Conservation (phyloP, 257 asterid genomes). For the Pogostemon cablin region DNA sequence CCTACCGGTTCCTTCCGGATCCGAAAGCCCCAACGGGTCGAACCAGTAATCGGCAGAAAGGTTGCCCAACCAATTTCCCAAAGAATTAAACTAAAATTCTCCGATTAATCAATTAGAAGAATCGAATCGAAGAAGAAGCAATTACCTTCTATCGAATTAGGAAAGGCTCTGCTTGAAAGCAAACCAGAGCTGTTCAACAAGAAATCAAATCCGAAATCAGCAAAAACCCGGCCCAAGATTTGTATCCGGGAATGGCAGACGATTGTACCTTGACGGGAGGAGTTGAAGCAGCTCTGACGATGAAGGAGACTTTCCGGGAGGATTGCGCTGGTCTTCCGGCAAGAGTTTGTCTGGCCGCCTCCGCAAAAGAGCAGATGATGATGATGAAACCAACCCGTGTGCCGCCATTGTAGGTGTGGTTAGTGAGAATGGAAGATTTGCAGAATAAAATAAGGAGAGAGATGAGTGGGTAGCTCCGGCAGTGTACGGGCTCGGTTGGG, state of each 20-base stretch:
- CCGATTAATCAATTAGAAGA: too few species aligned
- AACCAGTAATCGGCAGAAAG: slow-evolving; percentile 95
- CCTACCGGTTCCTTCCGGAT: slow-evolving; percentile 66
- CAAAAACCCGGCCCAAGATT: too few species aligned
- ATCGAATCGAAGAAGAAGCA: too few species aligned
- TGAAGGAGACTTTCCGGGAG: slow-evolving; percentile 60
- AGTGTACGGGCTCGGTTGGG: too few species aligned
- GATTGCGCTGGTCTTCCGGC: slow-evolving; percentile 55
- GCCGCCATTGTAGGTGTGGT: too few species aligned
- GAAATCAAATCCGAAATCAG: too few species aligned
- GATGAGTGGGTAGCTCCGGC: too few species aligned
- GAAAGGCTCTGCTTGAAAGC: slow-evolving; percentile 28
- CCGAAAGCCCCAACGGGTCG: slow-evolving; percentile 91
- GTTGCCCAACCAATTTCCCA: slow-evolving; percentile 35
- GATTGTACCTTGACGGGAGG: slow-evolving; percentile 78
- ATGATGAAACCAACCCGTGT: slow-evolving; percentile 62
- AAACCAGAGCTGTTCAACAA: slow-evolving; percentile 30
- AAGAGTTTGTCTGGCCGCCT: slow-evolving; percentile 63
- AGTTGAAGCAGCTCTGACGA: slow-evolving; percentile 66
- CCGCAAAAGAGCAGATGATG: slow-evolving; percentile 69
- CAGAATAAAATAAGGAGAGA: too few species aligned
- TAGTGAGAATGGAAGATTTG: too few species aligned
- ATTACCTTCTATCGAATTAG: slow-evolving; percentile 27
- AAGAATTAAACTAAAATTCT: too few species aligned
- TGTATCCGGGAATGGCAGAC: too few species aligned